Evolutionary conservation across 306 rosid species (phyloP).

Genomic region (Dicorynia guianensis): DNA sequence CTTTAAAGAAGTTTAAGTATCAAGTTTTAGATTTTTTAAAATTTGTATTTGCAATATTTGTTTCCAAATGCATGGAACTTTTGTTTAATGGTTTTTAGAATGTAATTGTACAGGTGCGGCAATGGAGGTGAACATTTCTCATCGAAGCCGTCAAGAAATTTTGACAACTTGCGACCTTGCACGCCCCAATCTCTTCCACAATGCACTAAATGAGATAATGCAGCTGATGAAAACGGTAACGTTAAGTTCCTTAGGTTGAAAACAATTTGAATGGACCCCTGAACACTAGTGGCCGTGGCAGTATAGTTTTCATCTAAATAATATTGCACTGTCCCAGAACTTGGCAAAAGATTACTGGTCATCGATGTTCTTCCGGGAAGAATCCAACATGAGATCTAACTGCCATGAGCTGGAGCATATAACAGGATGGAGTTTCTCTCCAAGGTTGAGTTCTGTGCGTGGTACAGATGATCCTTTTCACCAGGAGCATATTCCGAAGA

Average conservation of each 20-base stretch:
- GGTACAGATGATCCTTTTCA: slow-evolving; percentile 89
- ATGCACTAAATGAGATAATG: slow-evolving; percentile 73
- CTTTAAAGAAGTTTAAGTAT: slow-evolving; percentile 36
- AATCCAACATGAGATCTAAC: slow-evolving; percentile 60
- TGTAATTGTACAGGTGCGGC: slow-evolving; percentile 67
- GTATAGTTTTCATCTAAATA: slow-evolving; percentile 26
- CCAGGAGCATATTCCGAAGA: slow-evolving; percentile 67
- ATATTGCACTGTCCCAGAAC: slow-evolving; percentile 56
- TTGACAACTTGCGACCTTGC: slow-evolving; percentile 77
- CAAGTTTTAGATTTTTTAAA: not conserved
- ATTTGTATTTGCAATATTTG: slow-evolving; percentile 3
- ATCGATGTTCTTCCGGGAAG: slow-evolving; percentile 85
- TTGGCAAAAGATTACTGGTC: slow-evolving; percentile 91
- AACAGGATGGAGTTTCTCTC: slow-evolving; percentile 77
- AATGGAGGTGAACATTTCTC: slow-evolving; percentile 94
- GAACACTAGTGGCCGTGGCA: not conserved
- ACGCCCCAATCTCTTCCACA: slow-evolving; percentile 70
- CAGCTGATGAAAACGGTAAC: slow-evolving; percentile 79
- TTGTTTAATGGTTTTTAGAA: slow-evolving; percentile 13
- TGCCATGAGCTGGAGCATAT: slow-evolving; percentile 70
- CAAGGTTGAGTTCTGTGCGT: slow-evolving; percentile 85
- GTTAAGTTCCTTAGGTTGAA: slow-evolving; percentile 30
- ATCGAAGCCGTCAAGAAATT: slow-evolving; percentile 83
- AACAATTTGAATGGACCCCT: slow-evolving; percentile 24
- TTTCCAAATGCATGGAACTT: slow-evolving; percentile 22